Percentiles rank a stretch among this genome's conserved stretches.
Conservation (phyloP, 768 basidiomycete species). For the Lyophyllum semitale region DNA sequence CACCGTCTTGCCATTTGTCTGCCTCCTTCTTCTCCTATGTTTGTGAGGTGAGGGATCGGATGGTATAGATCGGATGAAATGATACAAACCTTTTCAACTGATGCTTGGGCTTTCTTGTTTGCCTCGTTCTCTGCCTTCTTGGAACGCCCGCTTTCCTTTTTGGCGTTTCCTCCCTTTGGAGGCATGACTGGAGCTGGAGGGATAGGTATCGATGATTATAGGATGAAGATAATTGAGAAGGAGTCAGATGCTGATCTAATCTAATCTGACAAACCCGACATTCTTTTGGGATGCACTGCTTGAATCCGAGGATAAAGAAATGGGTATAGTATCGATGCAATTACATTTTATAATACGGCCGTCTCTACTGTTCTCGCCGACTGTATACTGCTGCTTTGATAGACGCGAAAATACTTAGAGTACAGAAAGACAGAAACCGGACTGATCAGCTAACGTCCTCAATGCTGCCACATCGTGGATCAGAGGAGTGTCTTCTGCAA, state of each 20-base stretch:
- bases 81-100: conserved; percentile 55
- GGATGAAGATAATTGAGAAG: conserved; percentile 6
- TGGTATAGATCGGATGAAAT: not conserved
- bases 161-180: conserved; percentile 86
- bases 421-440: not conserved
- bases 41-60: not conserved
- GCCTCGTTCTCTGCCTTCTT: conserved; percentile 92
- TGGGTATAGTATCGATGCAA: not conserved
- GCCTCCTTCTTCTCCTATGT: conserved; percentile 72
- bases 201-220: not conserved
- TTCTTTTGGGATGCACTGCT: too few species aligned
- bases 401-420: too few species aligned
- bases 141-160: conserved; percentile 88
- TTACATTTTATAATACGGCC: too few species aligned
- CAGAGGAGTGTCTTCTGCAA: not conserved
- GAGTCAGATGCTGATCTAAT: conserved; percentile 12
- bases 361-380: too few species aligned
- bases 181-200: conserved; percentile 64
- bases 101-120: conserved; percentile 69
- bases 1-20: conserved; percentile 63
- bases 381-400: too few species aligned
- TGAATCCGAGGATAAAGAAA: too few species aligned
- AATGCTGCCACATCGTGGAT: not conserved
- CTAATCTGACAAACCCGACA: conserved; percentile 13
- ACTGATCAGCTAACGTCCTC: not conserved